Base-by-base conservation (phyloP, 2,329 filamentous ascomycete species). In the Fusarium xyrophilum region DNA sequence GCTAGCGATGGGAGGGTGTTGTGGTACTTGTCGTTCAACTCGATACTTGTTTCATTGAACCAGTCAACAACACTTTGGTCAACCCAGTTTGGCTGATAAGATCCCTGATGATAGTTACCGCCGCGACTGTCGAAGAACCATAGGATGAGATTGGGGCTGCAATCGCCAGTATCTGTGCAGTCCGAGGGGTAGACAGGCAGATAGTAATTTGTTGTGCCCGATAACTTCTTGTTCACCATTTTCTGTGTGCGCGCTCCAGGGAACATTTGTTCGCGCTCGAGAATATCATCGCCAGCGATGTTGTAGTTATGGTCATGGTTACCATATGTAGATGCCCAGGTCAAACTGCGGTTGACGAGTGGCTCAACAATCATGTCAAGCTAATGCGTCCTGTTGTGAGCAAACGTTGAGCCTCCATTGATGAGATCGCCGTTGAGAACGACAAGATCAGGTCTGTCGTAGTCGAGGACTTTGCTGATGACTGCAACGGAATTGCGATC, bases 101-200 rank as follows among this genome's bases (percentile, higher is more conserved):
- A 68, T 71, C 65, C 71, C 60, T 83, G 82, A 69, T 83, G 87
- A 50, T 81, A 79, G 53, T 80, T 80, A 11, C 88, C 88, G 36
- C 89, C 89, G 19, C 85, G 82, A 57, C 83, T 86, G 72, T 93
- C 91, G 70, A 93, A 92, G 78, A 92, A 92, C 88, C 89, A 93
- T 3, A 93, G 79, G 1, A 93, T 72, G 33, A 84, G 67, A 47
- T 79, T 78, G 0, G 82, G 81, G 2, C 68, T 60, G 59, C 82
- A 83, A 6, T 60, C 57, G 15, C 62, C 59, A 2, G 55, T 47
- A 6, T 70, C 59, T 11, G 59, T 66, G 63, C 82, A 83, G 9
- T 75, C 67, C 7, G 73, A 57, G 1, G 77, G 71, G 36, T 82
- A 83, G 1, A 85, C 81, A 1, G 82, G 80, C 1, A 85, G 73